Evolutionary conservation across 2,329 filamentous ascomycete genomes (phyloP).

Genomic region (Cordyceps farinosa): DNA sequence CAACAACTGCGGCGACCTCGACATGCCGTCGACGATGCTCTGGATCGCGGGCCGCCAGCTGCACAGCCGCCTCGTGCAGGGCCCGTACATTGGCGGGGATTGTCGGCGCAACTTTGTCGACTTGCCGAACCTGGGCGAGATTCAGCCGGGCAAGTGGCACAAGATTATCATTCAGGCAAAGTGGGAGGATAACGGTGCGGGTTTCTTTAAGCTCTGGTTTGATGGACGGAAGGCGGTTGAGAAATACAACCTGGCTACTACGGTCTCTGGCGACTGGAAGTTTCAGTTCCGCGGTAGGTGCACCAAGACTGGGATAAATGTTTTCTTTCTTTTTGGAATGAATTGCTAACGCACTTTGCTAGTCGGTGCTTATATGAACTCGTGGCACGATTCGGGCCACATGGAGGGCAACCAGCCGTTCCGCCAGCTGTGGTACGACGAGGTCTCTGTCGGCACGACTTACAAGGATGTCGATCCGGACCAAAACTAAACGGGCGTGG

Average conservation of each 20-base stretch:
- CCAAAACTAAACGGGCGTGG: neutral
- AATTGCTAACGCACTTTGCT: neutral
- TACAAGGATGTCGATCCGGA: slow-evolving; percentile 26
- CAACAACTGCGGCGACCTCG: slow-evolving; percentile 41
- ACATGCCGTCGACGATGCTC: slow-evolving; percentile 47
- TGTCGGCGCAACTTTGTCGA: slow-evolving; percentile 24
- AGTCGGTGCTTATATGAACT: slow-evolving; percentile 48
- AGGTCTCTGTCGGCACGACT: slow-evolving; percentile 42
- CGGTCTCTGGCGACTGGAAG: slow-evolving; percentile 38
- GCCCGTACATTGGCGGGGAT: slow-evolving; percentile 26
- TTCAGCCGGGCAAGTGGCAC: slow-evolving; percentile 45
- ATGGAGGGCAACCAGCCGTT: slow-evolving; percentile 40
- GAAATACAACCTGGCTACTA: slow-evolving; percentile 39
- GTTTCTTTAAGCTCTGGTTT: slow-evolving; percentile 45
- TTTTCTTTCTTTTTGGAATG: neutral
- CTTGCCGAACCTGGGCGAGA: slow-evolving; percentile 32
- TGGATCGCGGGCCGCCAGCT: slow-evolving; percentile 44
- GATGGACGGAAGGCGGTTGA: slow-evolving; percentile 44
- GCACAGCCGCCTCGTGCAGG: slow-evolving; percentile 35
- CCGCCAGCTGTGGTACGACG: slow-evolving; percentile 48
- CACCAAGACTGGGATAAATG: too few relatives aligned
- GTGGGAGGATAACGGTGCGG: slow-evolving; percentile 43
- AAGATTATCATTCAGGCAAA: slow-evolving; percentile 42
- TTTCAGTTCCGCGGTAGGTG: slow-evolving; percentile 40
- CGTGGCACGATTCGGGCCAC: slow-evolving; percentile 42